Evolutionary conservation across 2,329 filamentous ascomycete species (phyloP).

Genomic region (Fusarium graminum): DNA sequence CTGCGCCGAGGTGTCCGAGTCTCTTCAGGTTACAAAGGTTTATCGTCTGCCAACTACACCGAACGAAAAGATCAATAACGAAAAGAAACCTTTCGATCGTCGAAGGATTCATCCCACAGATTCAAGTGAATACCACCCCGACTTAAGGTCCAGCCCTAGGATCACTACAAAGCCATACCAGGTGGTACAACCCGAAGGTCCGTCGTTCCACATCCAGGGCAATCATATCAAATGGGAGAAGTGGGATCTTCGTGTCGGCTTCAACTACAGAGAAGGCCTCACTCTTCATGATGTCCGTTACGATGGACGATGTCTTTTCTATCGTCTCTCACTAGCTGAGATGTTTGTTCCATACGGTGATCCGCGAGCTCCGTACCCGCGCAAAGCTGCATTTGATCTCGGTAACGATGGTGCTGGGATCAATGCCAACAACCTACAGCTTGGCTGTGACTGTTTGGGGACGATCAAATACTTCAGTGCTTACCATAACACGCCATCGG

Average conservation of each 20-base stretch:
- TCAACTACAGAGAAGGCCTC: slow-evolving; percentile 77
- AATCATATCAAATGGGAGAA: slow-evolving; percentile 68
- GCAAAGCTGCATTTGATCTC: slow-evolving; percentile 78
- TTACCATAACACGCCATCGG: slow-evolving; percentile 50
- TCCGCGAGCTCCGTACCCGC: slow-evolving; percentile 64
- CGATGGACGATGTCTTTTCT: slow-evolving; percentile 72
- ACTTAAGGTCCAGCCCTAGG: slow-evolving; percentile 43
- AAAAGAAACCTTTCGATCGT: slow-evolving; percentile 56
- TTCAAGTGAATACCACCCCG: slow-evolving; percentile 60
- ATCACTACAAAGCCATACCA: slow-evolving; percentile 51
- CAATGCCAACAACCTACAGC: slow-evolving; percentile 73
- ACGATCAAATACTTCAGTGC: slow-evolving; percentile 62
- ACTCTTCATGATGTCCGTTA: slow-evolving; percentile 77
- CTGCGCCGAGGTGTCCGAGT: slow-evolving; percentile 63
- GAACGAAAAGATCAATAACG: slow-evolving; percentile 52
- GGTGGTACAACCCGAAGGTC: slow-evolving; percentile 51
- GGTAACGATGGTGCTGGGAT: slow-evolving; percentile 75
- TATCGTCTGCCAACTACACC: slow-evolving; percentile 57
- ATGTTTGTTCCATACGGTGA: slow-evolving; percentile 76
- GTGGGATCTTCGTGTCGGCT: slow-evolving; percentile 76
- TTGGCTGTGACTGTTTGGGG: slow-evolving; percentile 71
- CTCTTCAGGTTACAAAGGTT: slow-evolving; percentile 60
- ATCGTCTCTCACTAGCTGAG: slow-evolving; percentile 73
- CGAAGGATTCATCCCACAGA: slow-evolving; percentile 55
- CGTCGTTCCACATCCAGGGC: slow-evolving; percentile 58